A percentile compares a stretch with the other conserved stretches of the same genome.
phyloP scores from a whole-genome alignment of 2,329 filamentous ascomycete species.

The Xylariaceae sp. region DNA sequence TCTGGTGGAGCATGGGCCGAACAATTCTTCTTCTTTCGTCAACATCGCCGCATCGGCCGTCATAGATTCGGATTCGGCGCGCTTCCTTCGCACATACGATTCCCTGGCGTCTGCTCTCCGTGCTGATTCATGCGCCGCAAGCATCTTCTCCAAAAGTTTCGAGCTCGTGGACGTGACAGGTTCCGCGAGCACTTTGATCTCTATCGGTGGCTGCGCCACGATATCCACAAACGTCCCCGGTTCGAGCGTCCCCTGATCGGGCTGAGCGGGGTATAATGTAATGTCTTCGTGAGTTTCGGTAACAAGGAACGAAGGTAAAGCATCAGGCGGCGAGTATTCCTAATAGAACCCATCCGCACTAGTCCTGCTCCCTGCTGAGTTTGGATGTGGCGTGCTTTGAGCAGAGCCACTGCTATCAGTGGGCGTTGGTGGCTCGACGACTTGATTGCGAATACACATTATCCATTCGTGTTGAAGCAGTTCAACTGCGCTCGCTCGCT shows the following conservation, averaged over 20 bases:
- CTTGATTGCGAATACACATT: constrained; percentile 60
- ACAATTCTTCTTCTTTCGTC: constrained; percentile 12
- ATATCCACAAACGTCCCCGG: neutral
- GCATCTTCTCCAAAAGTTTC: constrained; percentile 17
- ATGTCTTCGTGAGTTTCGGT: constrained; percentile 13
- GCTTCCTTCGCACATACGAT: constrained; percentile 14
- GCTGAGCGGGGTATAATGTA: neutral
- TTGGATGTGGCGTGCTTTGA: constrained; percentile 35
- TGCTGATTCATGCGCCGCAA: constrained; percentile 26
- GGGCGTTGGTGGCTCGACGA: constrained; percentile 61
- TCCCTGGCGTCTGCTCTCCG: constrained; percentile 25
- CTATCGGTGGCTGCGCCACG: constrained; percentile 1
- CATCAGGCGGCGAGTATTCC: constrained; percentile 21
- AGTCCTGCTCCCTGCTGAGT: constrained; percentile 26
- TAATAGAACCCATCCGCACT: constrained; percentile 35
- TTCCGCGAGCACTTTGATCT: no score
- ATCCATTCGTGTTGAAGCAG: constrained; percentile 93
- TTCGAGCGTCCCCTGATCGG: neutral
- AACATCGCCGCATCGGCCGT: constrained; percentile 1
- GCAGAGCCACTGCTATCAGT: constrained; percentile 49
- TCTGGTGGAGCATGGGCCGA: constrained; percentile 15
- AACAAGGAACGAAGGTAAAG: constrained; percentile 15
- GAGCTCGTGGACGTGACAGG: no score
- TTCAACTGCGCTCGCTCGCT: constrained; percentile 78
- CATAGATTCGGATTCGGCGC: constrained; percentile 22